Base-by-base conservation (phyloP, 306 rosid species). In the Mucuna pruriens region DNA sequence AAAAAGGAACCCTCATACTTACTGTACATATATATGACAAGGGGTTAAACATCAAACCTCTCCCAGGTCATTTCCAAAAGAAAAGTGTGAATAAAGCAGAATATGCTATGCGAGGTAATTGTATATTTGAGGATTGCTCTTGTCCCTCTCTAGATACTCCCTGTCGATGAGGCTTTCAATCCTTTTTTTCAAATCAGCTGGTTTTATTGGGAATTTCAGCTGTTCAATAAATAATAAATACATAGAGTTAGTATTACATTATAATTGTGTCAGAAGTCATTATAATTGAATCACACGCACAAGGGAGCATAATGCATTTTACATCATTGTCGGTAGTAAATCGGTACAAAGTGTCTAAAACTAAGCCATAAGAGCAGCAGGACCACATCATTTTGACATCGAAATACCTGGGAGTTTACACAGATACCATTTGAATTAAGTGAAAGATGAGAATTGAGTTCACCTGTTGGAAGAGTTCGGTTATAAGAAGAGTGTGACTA, bases 391-490 rank as follows among this genome's bases (percentile, higher is more conserved):
- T 69, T 46, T 69, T 23, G 72, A 44, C 19, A 75, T n/a, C 40
- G 77, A 75, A 71, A 80, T 38, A 38, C 20, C 25, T 4, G 66
- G 31, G 36, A 29, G 29, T 76, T 79, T 3, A 77, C 40, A 73
- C 31, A 29, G 38, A 62, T 23, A 6, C 31, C 19, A 77, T 38
- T 25, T 77, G 81, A 75, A 68, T 66, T 64, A 51, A 65, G 6
- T 23, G 10, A 64, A 72, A 38, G 58, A 29, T 29, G 31, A 40
- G 62, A 77, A 71, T 65, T 29, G 40, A 46, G 10, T 58, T 77
- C 80, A 96, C 99, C 99, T 96, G 99, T 82, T 96, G 98, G 89
- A 90, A 96, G 80, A 96, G 97, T 80, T 96, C 99, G 2, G 99
- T 96, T 73, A 96, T 96, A 85, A 96, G 95, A 85, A 96, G 97